These are phyloP conservation scores for Fusarium gaditjirri DNA, from an alignment of 2,329 filamentous ascomycete species.

Conservation along the genomic window DNA sequence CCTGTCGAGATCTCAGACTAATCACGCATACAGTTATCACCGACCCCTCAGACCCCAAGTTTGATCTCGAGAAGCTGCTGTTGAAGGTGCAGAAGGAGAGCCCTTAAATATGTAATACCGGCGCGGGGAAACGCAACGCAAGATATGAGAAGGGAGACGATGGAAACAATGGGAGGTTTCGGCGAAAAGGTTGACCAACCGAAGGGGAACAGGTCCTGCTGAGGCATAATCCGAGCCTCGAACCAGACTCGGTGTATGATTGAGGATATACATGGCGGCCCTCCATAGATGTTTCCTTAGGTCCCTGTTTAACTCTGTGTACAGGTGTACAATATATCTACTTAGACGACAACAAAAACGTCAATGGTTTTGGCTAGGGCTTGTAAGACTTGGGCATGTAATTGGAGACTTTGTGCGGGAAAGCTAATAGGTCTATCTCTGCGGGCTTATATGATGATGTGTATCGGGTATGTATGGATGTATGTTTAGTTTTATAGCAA, in stretches of 20 bases:
- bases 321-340: slow-evolving; percentile 65
- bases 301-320: slow-evolving; percentile 58
- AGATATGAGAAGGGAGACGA: slow-evolving; percentile 44
- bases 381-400: slow-evolving; percentile 13
- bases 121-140: slow-evolving; percentile 20
- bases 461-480: background rate
- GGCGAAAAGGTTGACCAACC: slow-evolving; percentile 41
- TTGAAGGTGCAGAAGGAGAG: slow-evolving; percentile 68
- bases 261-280: slow-evolving; percentile 54
- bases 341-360: slow-evolving; percentile 56
- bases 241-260: slow-evolving; percentile 52
- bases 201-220: slow-evolving; percentile 39
- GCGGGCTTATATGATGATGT: slow-evolving; percentile 8
- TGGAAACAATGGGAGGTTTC: slow-evolving; percentile 41
- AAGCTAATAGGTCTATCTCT: background rate
- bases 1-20: slow-evolving; percentile 29
- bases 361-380: slow-evolving; percentile 34
- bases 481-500: background rate
- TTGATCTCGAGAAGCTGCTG: slow-evolving; percentile 90
- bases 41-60: slow-evolving; percentile 86
- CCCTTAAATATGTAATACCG: slow-evolving; percentile 52
- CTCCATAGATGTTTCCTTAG: slow-evolving; percentile 63
- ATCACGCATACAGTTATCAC: slow-evolving; percentile 47
- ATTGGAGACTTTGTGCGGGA: background rate
- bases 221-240: slow-evolving; percentile 46